Evolutionary conservation across 2,329 filamentous ascomycete species (phyloP).

Genomic region (Fusarium burgessii): DNA sequence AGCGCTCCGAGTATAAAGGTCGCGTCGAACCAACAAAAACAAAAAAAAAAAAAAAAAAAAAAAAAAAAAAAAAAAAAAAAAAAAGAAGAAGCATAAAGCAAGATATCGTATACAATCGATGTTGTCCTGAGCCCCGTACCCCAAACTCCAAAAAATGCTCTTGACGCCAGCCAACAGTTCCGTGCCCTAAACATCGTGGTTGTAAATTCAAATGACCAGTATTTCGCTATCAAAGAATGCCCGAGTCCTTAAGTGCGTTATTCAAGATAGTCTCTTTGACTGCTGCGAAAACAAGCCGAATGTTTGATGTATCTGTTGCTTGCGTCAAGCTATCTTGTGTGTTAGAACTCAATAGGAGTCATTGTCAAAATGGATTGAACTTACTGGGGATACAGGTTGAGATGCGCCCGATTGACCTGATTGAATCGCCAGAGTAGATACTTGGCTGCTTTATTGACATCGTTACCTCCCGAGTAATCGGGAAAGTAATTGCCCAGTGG

Average conservation of each 20-base stretch:
- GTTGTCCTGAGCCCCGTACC: constrained; percentile 39
- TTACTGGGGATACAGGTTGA: constrained; percentile 98
- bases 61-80: constrained; percentile 8
- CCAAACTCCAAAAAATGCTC: constrained; percentile 47
- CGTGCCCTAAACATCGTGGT: constrained; percentile 43
- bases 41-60: constrained; percentile 9
- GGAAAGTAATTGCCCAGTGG: constrained; percentile 96
- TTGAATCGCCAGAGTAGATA: constrained; percentile 99
- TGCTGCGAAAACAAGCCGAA: constrained; percentile 95
- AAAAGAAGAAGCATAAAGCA: constrained; percentile 28
- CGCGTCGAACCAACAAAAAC: constrained; percentile 14
- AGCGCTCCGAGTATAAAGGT: constrained; percentile 33
- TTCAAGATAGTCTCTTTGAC: constrained; percentile 99
- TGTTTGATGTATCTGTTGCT: constrained; percentile 98
- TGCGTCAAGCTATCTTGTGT: constrained; percentile 80
- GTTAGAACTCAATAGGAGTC: constrained; percentile 29
- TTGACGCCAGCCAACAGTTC: constrained; percentile 44
- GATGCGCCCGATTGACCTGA: constrained; percentile 94
- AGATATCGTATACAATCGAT: constrained; percentile 39
- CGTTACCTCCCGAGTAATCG: constrained; percentile 96
- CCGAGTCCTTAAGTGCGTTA: constrained; percentile 97
- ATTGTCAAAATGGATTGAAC: constrained; percentile 49
- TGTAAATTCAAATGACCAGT: constrained; percentile 32
- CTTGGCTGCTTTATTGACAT: constrained; percentile 97
- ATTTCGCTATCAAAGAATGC: constrained; percentile 77